Base-by-base conservation (phyloP, 1,284 basidiomycete species). In the Xerocomus cyaneibrunnescens region DNA sequence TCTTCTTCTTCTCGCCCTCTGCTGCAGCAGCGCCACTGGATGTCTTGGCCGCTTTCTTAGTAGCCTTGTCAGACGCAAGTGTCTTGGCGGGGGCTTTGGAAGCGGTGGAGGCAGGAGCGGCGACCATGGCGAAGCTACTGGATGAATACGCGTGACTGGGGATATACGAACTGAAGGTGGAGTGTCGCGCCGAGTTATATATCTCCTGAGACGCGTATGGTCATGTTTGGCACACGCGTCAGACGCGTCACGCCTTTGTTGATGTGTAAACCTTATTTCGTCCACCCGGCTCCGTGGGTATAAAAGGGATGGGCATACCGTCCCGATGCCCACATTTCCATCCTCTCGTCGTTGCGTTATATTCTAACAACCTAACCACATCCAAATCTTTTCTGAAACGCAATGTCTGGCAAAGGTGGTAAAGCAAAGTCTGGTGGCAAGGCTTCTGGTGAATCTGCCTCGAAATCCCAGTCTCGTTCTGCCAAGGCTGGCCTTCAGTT, bases 401-500 rank as follows among this genome's bases (percentile, higher is more conserved):
- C 57, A 59, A 82, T 82, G 80, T 83, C 81, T 55, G 62, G 64
- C 34, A 74, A 81, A 65, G 79, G 84, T 75, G 81, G 83, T 45
- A 83, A 82, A 68, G 75, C 78, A 28, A 72, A 78, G 68, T 83
- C 74, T 16, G 71, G 69, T 14, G 62, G 71, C 56, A 87, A 85
- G 68, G 74, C 79, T 38, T 79, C 76, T 28, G 72, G 72, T 50
- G 78, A 80, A 17, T 62, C 72, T 44, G 78, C 71, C 6, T 12
- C 59, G 42, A 67, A 85, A 62, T 74, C 82, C 8, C 74, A 83
- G 65, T 91, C 91, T 45, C 87, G 92, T 60, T 93, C 92, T 22
- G 80, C 87, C 62, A 92, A 90, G 75, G 89, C 89, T 60, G 87
- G 90, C 58, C 83, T 94, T 57, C 90, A 92, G 65, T 84, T 89